phyloP scores from a whole-genome alignment of 2,329 filamentous ascomycete genomes.

The Lachnellula cervina region DNA sequence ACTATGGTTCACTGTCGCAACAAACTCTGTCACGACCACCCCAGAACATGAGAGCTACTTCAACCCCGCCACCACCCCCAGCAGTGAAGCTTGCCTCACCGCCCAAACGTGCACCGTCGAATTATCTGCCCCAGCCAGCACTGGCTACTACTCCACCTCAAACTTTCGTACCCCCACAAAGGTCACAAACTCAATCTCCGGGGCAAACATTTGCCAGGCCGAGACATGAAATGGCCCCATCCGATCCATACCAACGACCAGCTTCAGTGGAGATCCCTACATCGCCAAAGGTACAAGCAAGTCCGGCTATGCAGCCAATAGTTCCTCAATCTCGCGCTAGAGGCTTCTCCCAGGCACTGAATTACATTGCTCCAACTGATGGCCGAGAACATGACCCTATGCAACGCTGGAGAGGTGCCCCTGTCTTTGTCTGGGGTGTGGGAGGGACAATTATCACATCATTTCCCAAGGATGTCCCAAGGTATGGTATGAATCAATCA shows the following conservation, averaged over 20 bases:
- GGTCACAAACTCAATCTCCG: conserved; percentile 61
- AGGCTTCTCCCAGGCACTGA: conserved; percentile 50
- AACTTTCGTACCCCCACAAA: conserved; percentile 48
- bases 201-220: conserved; percentile 47
- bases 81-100: conserved; percentile 47
- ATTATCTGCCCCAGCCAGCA: conserved; percentile 41
- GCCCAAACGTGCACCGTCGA: conserved; percentile 48
- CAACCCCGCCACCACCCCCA: conserved; percentile 45
- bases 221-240: conserved; percentile 31
- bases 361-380: conserved; percentile 58
- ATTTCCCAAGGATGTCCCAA: conserved; percentile 83
- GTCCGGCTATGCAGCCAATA: conserved; percentile 8
- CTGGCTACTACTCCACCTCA: conserved; percentile 25
- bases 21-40: conserved; percentile 29
- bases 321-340: conserved; percentile 37
- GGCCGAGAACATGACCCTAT: conserved; percentile 70
- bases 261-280: conserved; percentile 41
- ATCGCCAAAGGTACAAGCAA: conserved; percentile 20
- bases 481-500: conserved; percentile 67
- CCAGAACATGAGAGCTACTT: conserved; percentile 31
- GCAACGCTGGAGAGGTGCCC: conserved; percentile 84
- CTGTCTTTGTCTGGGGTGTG: conserved; percentile 82
- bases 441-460: conserved; percentile 77
- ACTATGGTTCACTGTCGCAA: conserved; percentile 14
- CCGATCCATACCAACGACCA: conserved; percentile 45